phyloP scores from a whole-genome alignment of 257 asterid species.

The Ehretia macrophylla region DNA sequence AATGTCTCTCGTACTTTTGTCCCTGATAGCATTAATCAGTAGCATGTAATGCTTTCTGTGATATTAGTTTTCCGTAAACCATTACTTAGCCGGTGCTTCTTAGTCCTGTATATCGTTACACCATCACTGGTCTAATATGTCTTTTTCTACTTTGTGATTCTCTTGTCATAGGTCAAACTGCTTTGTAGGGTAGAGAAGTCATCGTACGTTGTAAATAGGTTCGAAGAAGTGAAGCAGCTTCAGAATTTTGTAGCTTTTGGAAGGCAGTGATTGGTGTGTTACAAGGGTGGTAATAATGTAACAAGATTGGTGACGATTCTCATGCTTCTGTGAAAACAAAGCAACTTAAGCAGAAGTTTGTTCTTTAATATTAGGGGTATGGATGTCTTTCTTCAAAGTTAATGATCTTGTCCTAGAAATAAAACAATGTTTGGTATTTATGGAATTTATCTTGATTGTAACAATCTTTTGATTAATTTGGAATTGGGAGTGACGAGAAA shows the following conservation, averaged over 20 bases:
- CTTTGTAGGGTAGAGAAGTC: conserved; percentile 10
- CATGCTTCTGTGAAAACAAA: not conserved
- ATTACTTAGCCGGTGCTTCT: not conserved
- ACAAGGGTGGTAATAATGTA: not conserved
- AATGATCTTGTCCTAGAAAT: not conserved
- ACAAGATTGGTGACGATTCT: not conserved
- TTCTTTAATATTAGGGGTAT: not conserved
- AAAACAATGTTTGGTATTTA: not conserved
- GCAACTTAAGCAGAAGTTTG: not conserved
- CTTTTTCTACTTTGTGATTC: not conserved
- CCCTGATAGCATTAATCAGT: not conserved
- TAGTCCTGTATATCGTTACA: not conserved
- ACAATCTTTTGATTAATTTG: not conserved
- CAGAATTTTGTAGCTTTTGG: conserved; percentile 3
- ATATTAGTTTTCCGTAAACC: not conserved
- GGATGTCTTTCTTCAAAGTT: not conserved
- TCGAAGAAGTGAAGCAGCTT: conserved; percentile 4
- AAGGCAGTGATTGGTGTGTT: conserved; percentile 5
- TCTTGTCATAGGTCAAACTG: conserved; percentile 3
- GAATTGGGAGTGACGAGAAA: not conserved
- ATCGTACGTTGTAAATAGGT: conserved; percentile 5
- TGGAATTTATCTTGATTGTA: not conserved
- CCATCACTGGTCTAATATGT: not conserved
- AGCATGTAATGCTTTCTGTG: not conserved
- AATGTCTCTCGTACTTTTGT: not conserved